Percentiles rank a stretch among this genome's conserved stretches.
Evolutionary conservation across 768 basidiomycete species (phyloP).

Genomic region (Collybia mongolica): DNA sequence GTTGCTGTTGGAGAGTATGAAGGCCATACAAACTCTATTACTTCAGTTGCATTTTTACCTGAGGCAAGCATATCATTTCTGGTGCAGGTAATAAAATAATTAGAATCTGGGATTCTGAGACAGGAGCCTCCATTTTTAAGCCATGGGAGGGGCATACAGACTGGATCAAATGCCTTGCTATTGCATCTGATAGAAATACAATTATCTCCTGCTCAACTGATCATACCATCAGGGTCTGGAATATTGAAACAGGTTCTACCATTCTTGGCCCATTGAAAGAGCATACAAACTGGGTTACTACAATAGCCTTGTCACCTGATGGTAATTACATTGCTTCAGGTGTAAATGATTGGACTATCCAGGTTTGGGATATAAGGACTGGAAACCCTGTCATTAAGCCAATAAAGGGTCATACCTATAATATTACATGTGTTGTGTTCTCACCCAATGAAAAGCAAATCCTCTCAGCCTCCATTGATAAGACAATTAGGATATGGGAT

Average conservation of each 20-base stretch:
- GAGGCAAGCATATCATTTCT: neutral
- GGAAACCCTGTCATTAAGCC: neutral
- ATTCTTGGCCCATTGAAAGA: neutral
- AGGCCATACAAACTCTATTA: neutral
- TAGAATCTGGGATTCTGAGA: conserved; percentile 4
- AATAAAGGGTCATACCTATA: neutral
- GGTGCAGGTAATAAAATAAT: conserved; percentile 14
- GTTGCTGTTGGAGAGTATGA: neutral
- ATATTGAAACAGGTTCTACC: conserved; percentile 4
- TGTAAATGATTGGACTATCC: neutral
- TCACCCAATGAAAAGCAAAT: neutral
- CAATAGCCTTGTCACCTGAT: conserved; percentile 5
- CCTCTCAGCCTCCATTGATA: neutral
- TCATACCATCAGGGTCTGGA: conserved; percentile 20
- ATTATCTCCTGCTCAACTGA: conserved; percentile 19
- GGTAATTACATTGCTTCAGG: conserved; percentile 2
- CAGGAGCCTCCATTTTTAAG: neutral
- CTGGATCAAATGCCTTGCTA: conserved; percentile 17
- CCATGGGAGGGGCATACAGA: conserved; percentile 13
- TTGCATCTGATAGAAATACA: conserved; percentile 22
- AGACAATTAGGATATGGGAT: conserved; percentile 23
- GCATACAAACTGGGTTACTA: neutral
- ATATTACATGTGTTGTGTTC: neutral
- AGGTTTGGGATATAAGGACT: conserved; percentile 1
- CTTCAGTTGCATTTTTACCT: conserved; percentile 6